Conservation (phyloP, 148 eudicot species). For the Pharnaceum exiguum region DNA sequence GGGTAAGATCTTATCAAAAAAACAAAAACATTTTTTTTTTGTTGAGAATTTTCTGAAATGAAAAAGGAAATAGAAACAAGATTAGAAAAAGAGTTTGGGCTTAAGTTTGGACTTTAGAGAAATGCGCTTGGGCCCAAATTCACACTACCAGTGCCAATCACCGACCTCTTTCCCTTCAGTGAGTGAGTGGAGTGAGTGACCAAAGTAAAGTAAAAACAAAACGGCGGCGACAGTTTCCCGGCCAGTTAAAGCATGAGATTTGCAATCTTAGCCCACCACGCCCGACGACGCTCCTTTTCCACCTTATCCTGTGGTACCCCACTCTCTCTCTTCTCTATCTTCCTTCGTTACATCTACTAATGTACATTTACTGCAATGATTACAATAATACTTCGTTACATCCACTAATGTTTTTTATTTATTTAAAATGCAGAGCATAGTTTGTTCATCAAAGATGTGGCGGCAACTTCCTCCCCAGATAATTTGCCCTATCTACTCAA, state of each 20-base stretch:
- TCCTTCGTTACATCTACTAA: neutral
- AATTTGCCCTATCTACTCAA: constrained; percentile 68
- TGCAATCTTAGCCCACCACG: neutral
- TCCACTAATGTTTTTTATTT: neutral
- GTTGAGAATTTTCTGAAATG: too few relatives aligned
- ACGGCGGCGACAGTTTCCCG: neutral
- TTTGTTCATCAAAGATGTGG: constrained; percentile 79
- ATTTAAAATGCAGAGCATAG: constrained; percentile 57
- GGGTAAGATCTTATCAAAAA: too few relatives aligned
- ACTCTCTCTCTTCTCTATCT: neutral
- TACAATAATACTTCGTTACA: neutral
- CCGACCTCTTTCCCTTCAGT: too few relatives aligned
- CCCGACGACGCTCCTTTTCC: constrained; percentile 5
- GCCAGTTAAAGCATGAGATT: constrained; percentile 13
- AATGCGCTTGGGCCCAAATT: too few relatives aligned
- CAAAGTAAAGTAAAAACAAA: neutral
- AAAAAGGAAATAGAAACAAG: too few relatives aligned
- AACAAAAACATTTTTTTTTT: too few relatives aligned
- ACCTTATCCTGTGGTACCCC: constrained; percentile 12
- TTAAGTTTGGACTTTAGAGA: too few relatives aligned
- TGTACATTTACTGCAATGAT: neutral
- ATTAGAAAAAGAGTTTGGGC: too few relatives aligned
- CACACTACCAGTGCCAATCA: too few relatives aligned
- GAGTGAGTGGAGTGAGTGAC: neutral
- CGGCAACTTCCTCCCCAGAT: constrained; percentile 68